Evolutionary conservation across 2,329 filamentous ascomycete genomes (phyloP).

Genomic region (Cryoendolithus antarcticus): DNA sequence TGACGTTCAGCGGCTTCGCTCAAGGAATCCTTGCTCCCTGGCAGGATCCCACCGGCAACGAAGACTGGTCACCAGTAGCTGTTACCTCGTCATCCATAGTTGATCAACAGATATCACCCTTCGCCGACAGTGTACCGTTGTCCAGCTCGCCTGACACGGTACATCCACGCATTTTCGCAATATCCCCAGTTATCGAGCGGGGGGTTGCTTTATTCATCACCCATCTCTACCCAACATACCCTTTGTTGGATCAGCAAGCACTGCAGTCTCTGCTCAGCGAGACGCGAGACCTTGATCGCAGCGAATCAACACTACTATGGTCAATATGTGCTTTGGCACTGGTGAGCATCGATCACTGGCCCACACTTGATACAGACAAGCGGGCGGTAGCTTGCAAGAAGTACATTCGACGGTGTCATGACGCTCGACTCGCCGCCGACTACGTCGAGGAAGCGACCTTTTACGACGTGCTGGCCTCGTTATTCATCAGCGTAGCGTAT

Average conservation of each 20-base stretch:
- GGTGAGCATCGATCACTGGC: conserved; percentile 9
- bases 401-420: conserved; percentile 7
- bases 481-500: conserved; percentile 9
- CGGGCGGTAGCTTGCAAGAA: conserved; percentile 3
- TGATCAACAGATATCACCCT: too few relatives aligned
- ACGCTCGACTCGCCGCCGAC: conserved; percentile 3
- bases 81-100: too few relatives aligned
- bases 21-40: too few relatives aligned
- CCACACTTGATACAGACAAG: conserved; percentile 6
- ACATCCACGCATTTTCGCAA: too few relatives aligned
- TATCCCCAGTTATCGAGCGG: conserved; percentile 1
- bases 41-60: too few relatives aligned
- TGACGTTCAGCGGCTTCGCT: conserved; percentile 9
- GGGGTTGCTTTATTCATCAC: conserved; percentile 8
- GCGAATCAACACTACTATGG: conserved; percentile 6
- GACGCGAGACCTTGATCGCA: not conserved
- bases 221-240: conserved; percentile 9
- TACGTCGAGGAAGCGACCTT: conserved; percentile 5
- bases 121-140: too few relatives aligned
- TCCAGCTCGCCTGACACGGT: too few relatives aligned
- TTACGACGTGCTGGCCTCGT: conserved; percentile 7
- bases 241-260: conserved; percentile 3
- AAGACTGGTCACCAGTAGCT: too few relatives aligned
- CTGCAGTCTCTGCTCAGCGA: conserved; percentile 2
- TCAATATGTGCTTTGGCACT: conserved; percentile 9